phyloP scores from a whole-genome alignment of 805 yeast genomes.

The Starmerella roubikii region DNA sequence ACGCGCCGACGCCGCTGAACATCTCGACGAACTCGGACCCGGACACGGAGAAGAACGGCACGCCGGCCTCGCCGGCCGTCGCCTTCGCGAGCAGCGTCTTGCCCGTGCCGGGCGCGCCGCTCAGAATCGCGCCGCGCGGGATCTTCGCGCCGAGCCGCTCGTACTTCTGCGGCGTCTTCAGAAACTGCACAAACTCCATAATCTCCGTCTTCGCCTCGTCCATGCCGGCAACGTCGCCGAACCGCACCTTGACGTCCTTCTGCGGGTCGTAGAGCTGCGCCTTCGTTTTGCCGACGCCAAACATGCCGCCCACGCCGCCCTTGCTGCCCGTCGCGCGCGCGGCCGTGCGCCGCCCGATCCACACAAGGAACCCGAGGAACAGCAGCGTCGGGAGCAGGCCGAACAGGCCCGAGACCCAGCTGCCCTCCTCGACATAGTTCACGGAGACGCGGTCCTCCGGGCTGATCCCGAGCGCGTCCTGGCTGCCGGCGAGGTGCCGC shows the following conservation, averaged over 20 bases:
- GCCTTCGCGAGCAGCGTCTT: constrained; percentile 86
- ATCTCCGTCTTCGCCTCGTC: constrained; percentile 90
- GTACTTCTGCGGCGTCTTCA: constrained; percentile 72
- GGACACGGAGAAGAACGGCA: constrained; percentile 79
- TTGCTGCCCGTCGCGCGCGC: constrained; percentile 26
- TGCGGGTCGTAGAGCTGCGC: constrained; percentile 75
- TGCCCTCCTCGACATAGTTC: constrained; percentile 53
- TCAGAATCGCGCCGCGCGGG: constrained; percentile 86
- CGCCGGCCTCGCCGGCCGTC: constrained; percentile 94
- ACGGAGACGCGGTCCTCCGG: constrained; percentile 65
- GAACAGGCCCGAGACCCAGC: constrained; percentile 46
- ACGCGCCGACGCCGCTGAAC: constrained; percentile 95
- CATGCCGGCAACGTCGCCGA: constrained; percentile 88
- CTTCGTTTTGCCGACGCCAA: constrained; percentile 51
- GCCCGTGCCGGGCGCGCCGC: constrained; percentile 98
- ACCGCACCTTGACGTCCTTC: constrained; percentile 65
- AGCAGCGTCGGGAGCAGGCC: constrained; percentile 72
- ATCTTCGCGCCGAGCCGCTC: constrained; percentile 85
- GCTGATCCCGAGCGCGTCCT: constrained; percentile 55
- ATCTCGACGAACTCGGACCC: constrained; percentile 95
- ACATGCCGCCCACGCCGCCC: constrained; percentile 52
- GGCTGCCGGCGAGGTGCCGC: constrained; percentile 61
- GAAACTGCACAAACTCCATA: constrained; percentile 84
- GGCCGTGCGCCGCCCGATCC: constrained; percentile 41
- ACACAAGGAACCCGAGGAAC: constrained; percentile 65